Evolutionary conservation across 2,329 filamentous ascomycete species (phyloP).

Genomic region (Hypoxylon sp.): DNA sequence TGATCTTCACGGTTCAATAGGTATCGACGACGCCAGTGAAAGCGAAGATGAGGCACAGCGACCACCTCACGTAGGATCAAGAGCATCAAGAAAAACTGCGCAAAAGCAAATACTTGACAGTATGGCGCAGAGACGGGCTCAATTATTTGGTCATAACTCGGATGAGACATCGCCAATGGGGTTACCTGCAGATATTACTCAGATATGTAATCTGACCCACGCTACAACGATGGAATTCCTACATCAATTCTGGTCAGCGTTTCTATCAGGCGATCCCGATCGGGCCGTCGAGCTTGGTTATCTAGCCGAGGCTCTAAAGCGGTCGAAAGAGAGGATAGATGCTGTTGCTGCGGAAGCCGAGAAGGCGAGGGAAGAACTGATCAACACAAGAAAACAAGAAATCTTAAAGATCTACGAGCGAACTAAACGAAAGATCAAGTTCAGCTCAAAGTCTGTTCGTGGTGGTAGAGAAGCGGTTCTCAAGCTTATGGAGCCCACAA

Average conservation of each 20-base stretch:
- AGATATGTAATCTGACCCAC: slow-evolving; percentile 79
- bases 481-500: slow-evolving; percentile 81
- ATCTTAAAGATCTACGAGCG: slow-evolving; percentile 78
- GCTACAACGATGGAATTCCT: slow-evolving; percentile 95
- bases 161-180: slow-evolving; percentile 69
- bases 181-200: slow-evolving; percentile 68
- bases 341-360: slow-evolving; percentile 87
- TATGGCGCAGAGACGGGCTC: slow-evolving; percentile 72
- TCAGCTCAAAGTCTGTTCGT: slow-evolving; percentile 76
- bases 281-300: slow-evolving; percentile 85
- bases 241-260: slow-evolving; percentile 97
- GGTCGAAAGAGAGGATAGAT: slow-evolving; percentile 83
- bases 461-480: slow-evolving; percentile 84
- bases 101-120: slow-evolving; percentile 77
- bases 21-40: slow-evolving; percentile 79
- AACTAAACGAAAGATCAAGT: slow-evolving; percentile 80
- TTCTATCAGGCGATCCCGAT: slow-evolving; percentile 87
- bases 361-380: slow-evolving; percentile 75
- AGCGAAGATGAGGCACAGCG: slow-evolving; percentile 74
- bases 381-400: slow-evolving; percentile 77
- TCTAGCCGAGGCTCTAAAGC: slow-evolving; percentile 84
- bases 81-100: slow-evolving; percentile 74
- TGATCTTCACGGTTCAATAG: slow-evolving; percentile 75
- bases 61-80: slow-evolving; percentile 76
- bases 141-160: slow-evolving; percentile 67